phyloP scores from a whole-genome alignment of 2,329 filamentous ascomycete genomes.

The Epichloe scottii region DNA sequence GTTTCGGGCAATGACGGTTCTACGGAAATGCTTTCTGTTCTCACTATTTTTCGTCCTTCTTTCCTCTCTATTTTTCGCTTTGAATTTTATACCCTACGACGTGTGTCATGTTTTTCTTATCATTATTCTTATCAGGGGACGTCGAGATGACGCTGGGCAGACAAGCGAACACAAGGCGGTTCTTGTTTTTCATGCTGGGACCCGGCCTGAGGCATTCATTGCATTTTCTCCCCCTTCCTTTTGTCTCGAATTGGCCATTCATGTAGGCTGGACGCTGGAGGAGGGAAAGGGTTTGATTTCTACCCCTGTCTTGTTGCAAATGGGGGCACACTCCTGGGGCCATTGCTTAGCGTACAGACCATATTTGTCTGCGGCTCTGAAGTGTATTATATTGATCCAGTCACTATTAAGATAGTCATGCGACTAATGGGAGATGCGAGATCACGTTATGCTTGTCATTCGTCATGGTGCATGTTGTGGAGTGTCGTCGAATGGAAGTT shows the following conservation, averaged over 20 bases:
- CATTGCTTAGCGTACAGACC: not conserved
- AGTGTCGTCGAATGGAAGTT: too few species aligned
- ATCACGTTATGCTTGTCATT: not conserved
- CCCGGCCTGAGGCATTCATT: not conserved
- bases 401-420: constrained; percentile 1
- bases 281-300: not conserved
- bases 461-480: too few species aligned
- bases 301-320: not conserved
- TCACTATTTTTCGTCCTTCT: not conserved
- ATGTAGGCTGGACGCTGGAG: not conserved
- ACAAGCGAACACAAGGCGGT: not conserved
- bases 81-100: constrained; percentile 7
- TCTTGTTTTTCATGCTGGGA: not conserved
- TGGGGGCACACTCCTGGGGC: not conserved
- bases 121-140: not conserved
- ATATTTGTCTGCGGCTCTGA: not conserved
- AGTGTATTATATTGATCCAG: not conserved
- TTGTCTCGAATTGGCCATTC: not conserved
- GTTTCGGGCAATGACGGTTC: constrained; percentile 8
- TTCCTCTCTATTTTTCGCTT: not conserved
- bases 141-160: not conserved
- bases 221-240: not conserved
- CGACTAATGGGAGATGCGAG: not conserved
- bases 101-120: not conserved
- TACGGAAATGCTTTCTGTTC: constrained; percentile 5